These are phyloP conservation scores for Lasiodiplodia hormozganensis DNA, from an alignment of 2,329 filamentous ascomycete genomes.

Conservation along the genomic window DNA sequence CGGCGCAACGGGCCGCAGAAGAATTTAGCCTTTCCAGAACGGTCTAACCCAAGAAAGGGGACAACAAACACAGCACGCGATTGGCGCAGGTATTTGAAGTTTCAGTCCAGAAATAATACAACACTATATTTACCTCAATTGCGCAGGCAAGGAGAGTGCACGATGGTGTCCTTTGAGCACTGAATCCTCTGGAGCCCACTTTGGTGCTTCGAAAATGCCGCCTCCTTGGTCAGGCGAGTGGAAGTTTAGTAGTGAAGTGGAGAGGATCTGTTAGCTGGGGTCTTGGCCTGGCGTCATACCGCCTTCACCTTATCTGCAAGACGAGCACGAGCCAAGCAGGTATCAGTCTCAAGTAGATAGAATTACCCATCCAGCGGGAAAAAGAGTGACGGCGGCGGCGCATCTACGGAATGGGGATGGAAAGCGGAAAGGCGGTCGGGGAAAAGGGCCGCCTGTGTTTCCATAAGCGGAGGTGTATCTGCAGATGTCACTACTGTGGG, in stretches of 20 bases:
- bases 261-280: background rate
- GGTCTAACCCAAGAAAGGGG: too few species aligned
- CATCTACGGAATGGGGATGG: background rate
- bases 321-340: conserved; percentile 3
- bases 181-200: background rate
- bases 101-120: too few species aligned
- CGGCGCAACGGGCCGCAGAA: background rate
- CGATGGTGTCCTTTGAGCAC: too few species aligned
- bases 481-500: conserved; percentile 4
- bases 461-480: background rate
- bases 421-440: conserved; percentile 5
- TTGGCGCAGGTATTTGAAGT: too few species aligned
- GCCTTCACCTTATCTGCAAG: background rate
- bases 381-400: background rate
- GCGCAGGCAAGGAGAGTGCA: too few species aligned
- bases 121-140: too few species aligned
- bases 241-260: too few species aligned
- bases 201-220: background rate
- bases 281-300: conserved; percentile 21
- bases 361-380: background rate
- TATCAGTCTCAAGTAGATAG: conserved; percentile 13
- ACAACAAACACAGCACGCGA: too few species aligned
- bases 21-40: background rate
- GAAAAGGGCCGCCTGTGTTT: background rate
- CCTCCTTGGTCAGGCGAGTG: background rate